Evolutionary conservation across 257 asterid genomes (phyloP), one percentile per base, ranked within the genome.

Genomic region (Solanum tacnaense): DNA sequence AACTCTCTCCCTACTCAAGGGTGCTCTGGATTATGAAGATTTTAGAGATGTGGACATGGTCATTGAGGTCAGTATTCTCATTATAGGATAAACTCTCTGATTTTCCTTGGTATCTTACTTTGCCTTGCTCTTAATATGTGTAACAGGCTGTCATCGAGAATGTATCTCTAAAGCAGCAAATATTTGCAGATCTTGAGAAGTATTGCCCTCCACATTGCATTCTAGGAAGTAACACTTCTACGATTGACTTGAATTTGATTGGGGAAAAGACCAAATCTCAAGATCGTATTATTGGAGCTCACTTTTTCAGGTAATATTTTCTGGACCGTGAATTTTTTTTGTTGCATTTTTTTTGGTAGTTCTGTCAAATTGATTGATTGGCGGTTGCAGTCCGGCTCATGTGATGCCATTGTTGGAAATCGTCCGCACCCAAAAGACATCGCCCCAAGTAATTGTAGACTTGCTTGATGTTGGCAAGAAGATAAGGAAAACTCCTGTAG

Each of bases 321-420:
- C 81, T 73, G 41, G 75, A 34, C n/a, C 16, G 23, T 34, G 49
- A 49, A n/a, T 39, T 31, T 73, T 27, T 49, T 16, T 49, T 82
- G 21, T 82, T 82, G 16, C 29, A 18, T 6, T 49, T 81, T 41
- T 27, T 32, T 78, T 76, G 56, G 44, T 84, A 82, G 39, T 25
- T 79, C 79, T 82, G 70, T 1, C 20, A 29, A 44, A 29, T 82
- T 88, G 27, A 62, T 41, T 3, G 39, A 44, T 87, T 39, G 68
- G 38, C 74, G 67, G 84, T 56, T 94, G 88, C 97, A 97, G 99
- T 87, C 99, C 99, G 8, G 99, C 99, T 87, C 99, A 97, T 86
- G 98, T 97, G 91, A 97, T 97, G 99, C 99, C 99, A 58, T 98
- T 97, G 73, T 85, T 97, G 84, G 99, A 97, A 91, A 96, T 97